These are phyloP conservation scores for Daldinia concentrica DNA, from an alignment of 495 filamentous ascomycete species.

Conservation along the genomic window DNA sequence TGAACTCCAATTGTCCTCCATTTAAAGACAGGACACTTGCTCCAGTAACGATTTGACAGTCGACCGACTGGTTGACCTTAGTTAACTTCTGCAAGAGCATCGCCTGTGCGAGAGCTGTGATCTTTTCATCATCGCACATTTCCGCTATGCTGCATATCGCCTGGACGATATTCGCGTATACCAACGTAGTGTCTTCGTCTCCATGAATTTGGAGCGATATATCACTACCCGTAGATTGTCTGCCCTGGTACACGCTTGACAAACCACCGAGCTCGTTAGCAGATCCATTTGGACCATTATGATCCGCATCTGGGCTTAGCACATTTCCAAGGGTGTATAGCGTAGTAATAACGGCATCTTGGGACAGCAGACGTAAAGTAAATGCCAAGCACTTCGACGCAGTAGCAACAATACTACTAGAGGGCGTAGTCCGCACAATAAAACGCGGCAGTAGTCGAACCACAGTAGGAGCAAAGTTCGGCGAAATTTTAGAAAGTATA, in stretches of 20 bases:
- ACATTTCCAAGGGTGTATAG: conserved; percentile 95
- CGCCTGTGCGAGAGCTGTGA: conserved; percentile 91
- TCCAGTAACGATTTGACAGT: conserved; percentile 84
- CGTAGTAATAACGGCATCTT: conserved; percentile 93
- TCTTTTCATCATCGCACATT: conserved; percentile 84
- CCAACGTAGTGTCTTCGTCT: conserved; percentile 75
- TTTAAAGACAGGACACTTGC: conserved; percentile 78
- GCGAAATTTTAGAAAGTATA: conserved; percentile 76
- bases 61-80: conserved; percentile 77
- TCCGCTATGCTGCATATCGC: conserved; percentile 88
- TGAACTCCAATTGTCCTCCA: conserved; percentile 80
- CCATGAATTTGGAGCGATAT: conserved; percentile 75
- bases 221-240: conserved; percentile 74
- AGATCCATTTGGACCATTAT: conserved; percentile 48
- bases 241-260: conserved; percentile 59
- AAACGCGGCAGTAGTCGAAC: conserved; percentile 85
- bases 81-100: conserved; percentile 95
- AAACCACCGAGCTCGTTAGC: conserved; percentile 49
- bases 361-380: conserved; percentile 79
- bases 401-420: conserved; percentile 69
- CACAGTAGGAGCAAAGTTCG: conserved; percentile 74
- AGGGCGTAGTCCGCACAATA: conserved; percentile 80
- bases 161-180: conserved; percentile 84
- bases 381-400: conserved; percentile 85
- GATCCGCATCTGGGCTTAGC: conserved; percentile 73